Percentiles rank a stretch among this genome's conserved stretches.
Evolutionary conservation across 1,284 basidiomycete species (phyloP).

Genomic region (Ustilago crameri): DNA sequence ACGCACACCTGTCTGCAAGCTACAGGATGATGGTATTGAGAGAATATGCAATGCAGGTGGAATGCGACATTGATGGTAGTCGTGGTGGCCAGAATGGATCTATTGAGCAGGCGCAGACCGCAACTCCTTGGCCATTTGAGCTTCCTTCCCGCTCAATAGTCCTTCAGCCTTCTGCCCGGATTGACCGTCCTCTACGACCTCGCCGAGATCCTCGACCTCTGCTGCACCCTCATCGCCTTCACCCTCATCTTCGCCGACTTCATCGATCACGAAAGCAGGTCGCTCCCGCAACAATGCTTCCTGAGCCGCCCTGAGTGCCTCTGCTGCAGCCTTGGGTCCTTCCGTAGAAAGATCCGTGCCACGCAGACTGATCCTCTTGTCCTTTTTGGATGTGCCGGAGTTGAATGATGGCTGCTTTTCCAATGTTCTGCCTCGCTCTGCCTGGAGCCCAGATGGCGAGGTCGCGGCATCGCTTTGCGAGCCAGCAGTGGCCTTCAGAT

Average conservation of each 20-base stretch:
- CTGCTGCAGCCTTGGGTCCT: slow-evolving; percentile 56
- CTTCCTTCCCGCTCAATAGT: slow-evolving; percentile 40
- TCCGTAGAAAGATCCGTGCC: slow-evolving; percentile 51
- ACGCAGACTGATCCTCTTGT: slow-evolving; percentile 43
- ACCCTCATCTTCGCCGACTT: slow-evolving; percentile 48
- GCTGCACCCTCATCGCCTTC: slow-evolving; percentile 36
- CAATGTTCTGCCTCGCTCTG: slow-evolving; percentile 30
- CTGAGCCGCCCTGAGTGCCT: slow-evolving; percentile 54
- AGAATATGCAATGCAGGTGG: slow-evolving; percentile 7
- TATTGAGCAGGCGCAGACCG: slow-evolving; percentile 41
- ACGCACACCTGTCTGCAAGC: no score
- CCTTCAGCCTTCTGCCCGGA: slow-evolving; percentile 26
- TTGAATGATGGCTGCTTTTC: slow-evolving; percentile 17
- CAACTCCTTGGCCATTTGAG: slow-evolving; percentile 45
- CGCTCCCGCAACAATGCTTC: slow-evolving; percentile 57
- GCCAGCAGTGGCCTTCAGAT: slow-evolving; percentile 25
- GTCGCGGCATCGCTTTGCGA: neutral
- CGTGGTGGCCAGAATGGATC: neutral
- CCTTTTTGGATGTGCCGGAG: slow-evolving; percentile 8
- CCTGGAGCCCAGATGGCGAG: slow-evolving; percentile 5
- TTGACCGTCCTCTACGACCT: slow-evolving; percentile 32
- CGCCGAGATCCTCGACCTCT: slow-evolving; percentile 39
- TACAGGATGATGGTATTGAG: neutral
- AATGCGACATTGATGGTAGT: neutral
- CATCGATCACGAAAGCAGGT: slow-evolving; percentile 60